Conservation (phyloP, 805 yeast species). For the Grigorovia jiainica region DNA sequence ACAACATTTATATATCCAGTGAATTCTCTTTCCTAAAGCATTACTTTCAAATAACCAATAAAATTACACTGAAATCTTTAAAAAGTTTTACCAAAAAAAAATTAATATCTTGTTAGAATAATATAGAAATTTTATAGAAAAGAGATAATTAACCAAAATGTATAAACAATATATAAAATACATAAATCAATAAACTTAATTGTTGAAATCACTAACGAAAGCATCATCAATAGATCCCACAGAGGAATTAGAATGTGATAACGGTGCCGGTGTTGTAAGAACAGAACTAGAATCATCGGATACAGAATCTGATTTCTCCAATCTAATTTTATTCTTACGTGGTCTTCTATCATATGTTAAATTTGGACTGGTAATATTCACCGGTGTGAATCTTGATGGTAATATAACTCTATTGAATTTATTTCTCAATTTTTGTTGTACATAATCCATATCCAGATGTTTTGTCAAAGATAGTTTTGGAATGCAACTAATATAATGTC, state of each 20-base stretch:
- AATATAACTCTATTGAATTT: conserved; percentile 79
- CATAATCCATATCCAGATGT: conserved; percentile 86
- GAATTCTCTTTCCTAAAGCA: too few relatives aligned
- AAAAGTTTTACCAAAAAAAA: background rate
- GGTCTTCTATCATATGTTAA: conserved; percentile 20
- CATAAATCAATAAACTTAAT: background rate
- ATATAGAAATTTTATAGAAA: background rate
- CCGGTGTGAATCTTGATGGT: conserved; percentile 88
- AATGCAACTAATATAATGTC: conserved; percentile 93
- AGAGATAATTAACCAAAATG: too few relatives aligned
- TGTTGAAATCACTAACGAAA: background rate
- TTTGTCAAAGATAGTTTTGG: conserved; percentile 84
- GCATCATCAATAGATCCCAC: conserved; percentile 12
- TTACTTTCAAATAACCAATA: too few relatives aligned
- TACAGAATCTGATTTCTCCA: conserved; percentile 1
- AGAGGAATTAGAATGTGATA: conserved; percentile 11
- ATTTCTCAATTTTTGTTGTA: conserved; percentile 67
- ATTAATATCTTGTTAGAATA: background rate
- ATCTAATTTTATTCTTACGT: conserved; percentile 2
- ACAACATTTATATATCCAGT: too few relatives aligned
- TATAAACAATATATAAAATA: background rate
- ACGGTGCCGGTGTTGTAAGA: conserved; percentile 1
- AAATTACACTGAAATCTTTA: too few relatives aligned
- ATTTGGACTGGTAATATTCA: conserved; percentile 67
- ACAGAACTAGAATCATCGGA: background rate